Evolutionary conservation across 805 yeast genomes (phyloP).

Genomic region (Candida sithepensis): DNA sequence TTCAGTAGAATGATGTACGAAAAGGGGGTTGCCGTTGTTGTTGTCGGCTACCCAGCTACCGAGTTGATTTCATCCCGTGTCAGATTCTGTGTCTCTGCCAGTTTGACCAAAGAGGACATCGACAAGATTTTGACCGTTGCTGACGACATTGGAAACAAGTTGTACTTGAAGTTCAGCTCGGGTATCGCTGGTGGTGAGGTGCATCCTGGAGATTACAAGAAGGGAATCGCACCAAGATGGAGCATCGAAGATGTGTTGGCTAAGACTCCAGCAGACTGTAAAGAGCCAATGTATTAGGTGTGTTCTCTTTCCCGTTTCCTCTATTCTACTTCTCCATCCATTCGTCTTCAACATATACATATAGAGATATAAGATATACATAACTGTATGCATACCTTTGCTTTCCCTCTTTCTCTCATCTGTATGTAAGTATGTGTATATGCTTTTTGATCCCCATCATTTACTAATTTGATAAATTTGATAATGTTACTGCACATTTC

Average conservation of each 20-base stretch:
- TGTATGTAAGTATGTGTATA: no score
- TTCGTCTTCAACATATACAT: no score
- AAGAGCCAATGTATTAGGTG: conserved; percentile 20
- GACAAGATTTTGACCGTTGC: conserved; percentile 72
- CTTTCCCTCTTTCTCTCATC: no score
- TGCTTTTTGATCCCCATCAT: no score
- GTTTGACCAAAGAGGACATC: conserved; percentile 90
- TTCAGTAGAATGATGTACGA: conserved; percentile 78
- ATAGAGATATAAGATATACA: no score
- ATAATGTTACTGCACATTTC: no score
- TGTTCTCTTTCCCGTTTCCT: not conserved
- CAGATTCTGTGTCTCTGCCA: conserved; percentile 87
- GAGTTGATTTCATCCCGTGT: conserved; percentile 87
- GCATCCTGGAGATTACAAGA: conserved; percentile 50
- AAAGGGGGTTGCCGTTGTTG: conserved; percentile 85
- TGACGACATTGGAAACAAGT: conserved; percentile 72
- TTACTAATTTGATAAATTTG: no score
- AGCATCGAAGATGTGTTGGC: conserved; percentile 71
- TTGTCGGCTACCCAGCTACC: conserved; percentile 98
- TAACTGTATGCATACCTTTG: no score
- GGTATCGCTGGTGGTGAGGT: conserved; percentile 66
- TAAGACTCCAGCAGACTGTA: conserved; percentile 65
- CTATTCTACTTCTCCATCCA: no score
- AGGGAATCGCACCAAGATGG: conserved; percentile 68
- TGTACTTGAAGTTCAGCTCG: conserved; percentile 72